Evolutionary conservation across 2,329 filamentous ascomycete species (phyloP).

Genomic region (Colletotrichum graminicola): DNA sequence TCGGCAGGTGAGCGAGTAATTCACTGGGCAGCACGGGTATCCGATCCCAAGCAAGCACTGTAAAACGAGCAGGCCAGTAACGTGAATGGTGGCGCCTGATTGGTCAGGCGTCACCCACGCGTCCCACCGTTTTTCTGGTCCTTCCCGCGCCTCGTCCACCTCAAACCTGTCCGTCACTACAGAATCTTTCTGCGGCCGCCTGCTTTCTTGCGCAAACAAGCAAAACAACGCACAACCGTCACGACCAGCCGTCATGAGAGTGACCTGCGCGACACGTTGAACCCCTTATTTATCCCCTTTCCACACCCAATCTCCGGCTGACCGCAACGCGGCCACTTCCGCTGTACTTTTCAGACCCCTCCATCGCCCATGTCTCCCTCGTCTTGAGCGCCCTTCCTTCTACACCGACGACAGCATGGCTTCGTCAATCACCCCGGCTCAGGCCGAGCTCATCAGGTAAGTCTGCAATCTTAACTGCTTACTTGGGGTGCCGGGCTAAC

Average conservation of each 20-base stretch:
- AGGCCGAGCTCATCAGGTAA: conserved; percentile 71
- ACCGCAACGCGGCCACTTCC: background rate
- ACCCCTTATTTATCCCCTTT: conserved; percentile 3
- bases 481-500: conserved; percentile 19
- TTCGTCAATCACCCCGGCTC: conserved; percentile 59
- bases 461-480: conserved; percentile 33
- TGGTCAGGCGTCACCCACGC: conserved; percentile 31
- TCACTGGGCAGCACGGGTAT: conserved; percentile 2
- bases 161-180: conserved; percentile 37
- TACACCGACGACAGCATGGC: conserved; percentile 43
- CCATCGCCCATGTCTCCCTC: conserved; percentile 39
- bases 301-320: conserved; percentile 8
- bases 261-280: conserved; percentile 33
- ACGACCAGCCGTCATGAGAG: conserved; percentile 33
- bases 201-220: conserved; percentile 38
- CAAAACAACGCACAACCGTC: conserved; percentile 11
- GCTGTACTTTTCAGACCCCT: conserved; percentile 34
- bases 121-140: conserved; percentile 41
- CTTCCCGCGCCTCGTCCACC: conserved; percentile 40
- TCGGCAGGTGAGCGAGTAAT: conserved; percentile 28
- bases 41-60: conserved; percentile 32
- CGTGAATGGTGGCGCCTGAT: conserved; percentile 29
- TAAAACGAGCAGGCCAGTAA: conserved; percentile 13
- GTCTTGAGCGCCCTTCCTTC: conserved; percentile 35
- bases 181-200: conserved; percentile 35